Evolutionary conservation across 2,329 filamentous ascomycete genomes (phyloP).

Genomic region (Setomelanomma holmii): DNA sequence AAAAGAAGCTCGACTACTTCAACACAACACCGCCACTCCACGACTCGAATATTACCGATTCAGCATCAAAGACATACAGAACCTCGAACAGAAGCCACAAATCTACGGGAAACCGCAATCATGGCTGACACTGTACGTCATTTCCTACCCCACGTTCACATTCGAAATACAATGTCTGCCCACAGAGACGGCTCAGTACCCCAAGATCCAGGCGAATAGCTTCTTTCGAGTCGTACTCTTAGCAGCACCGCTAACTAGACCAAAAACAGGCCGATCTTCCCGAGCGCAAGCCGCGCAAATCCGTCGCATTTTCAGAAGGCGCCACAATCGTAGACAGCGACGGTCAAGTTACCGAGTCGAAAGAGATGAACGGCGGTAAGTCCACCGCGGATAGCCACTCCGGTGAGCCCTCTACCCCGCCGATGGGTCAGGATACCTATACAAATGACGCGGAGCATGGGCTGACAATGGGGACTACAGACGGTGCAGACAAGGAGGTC

Average conservation of each 20-base stretch:
- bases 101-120: constrained; percentile 49
- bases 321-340: constrained; percentile 87
- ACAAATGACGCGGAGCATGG: constrained; percentile 8
- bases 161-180: constrained; percentile 25
- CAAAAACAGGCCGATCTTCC: constrained; percentile 51
- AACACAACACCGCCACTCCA: background rate
- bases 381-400: constrained; percentile 79
- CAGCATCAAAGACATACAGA: constrained; percentile 1
- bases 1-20: constrained; percentile 8
- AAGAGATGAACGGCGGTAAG: constrained; percentile 74
- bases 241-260: constrained; percentile 28
- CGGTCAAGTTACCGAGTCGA: constrained; percentile 81
- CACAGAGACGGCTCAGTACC: constrained; percentile 1
- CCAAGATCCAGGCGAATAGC: background rate
- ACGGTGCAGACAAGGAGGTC: constrained; percentile 62
- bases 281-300: constrained; percentile 83
- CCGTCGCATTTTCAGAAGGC: constrained; percentile 90
- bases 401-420: constrained; percentile 23
- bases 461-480: constrained; percentile 33
- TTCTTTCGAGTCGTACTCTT: background rate
- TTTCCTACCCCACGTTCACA: constrained; percentile 29
- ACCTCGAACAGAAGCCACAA: constrained; percentile 1
- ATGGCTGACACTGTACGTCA: constrained; percentile 59
- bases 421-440: constrained; percentile 26
- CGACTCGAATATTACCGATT: background rate